Conservation (phyloP, 345 rosid genomes). For the Gossypium arboreum region DNA sequence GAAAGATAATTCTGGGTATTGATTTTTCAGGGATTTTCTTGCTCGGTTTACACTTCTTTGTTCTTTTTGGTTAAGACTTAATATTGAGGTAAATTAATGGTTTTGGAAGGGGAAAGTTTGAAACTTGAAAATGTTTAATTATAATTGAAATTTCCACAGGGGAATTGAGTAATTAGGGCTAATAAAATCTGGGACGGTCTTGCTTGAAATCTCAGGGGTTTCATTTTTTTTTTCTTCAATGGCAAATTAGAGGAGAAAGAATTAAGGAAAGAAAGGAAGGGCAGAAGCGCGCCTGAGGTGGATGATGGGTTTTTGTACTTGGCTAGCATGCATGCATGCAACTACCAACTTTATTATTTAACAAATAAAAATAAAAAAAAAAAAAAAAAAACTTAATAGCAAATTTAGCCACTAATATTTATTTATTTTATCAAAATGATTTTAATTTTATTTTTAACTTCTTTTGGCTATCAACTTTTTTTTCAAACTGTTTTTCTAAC, state of each 20-base stretch:
- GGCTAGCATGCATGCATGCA: no score
- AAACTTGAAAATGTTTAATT: neutral
- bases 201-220: neutral
- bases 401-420: no score
- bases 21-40: neutral
- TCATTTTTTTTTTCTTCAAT: neutral
- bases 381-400: rapidly evolving
- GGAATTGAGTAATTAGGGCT: conserved; percentile 36
- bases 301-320: neutral
- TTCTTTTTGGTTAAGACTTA: neutral
- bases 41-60: neutral
- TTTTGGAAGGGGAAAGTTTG: neutral
- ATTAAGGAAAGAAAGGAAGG: conserved; percentile 7
- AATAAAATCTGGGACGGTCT: neutral
- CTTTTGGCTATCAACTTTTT: no score
- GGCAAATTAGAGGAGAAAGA: conserved; percentile 5
- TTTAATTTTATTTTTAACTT: rapidly evolving
- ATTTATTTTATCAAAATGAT: no score
- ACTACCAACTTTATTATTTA: no score
- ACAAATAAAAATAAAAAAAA: no score
- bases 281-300: neutral
- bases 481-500: no score
- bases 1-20: neutral
- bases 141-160: conserved; percentile 7
- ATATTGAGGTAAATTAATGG: conserved; percentile 19